These are phyloP conservation scores for Pholiota conissans DNA, from an alignment of 768 basidiomycete species.

Conservation along the genomic window DNA sequence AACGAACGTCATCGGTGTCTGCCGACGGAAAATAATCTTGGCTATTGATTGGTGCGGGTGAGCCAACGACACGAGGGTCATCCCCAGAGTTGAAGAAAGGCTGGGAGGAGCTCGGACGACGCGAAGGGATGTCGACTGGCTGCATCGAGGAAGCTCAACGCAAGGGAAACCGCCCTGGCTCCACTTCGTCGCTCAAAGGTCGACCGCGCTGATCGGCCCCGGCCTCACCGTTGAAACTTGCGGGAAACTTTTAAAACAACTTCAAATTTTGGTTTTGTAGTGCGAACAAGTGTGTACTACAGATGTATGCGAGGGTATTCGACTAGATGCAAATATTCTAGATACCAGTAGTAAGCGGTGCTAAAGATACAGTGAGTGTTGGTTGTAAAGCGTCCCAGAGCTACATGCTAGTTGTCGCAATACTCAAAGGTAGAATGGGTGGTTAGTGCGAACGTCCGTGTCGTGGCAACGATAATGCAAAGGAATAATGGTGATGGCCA, in stretches of 20 bases:
- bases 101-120: slow-evolving; percentile 1
- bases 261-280: slow-evolving; percentile 1
- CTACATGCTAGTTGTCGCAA: slow-evolving; percentile 1
- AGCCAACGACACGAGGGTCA: slow-evolving; percentile 11
- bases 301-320: slow-evolving; percentile 3
- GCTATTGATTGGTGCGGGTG: slow-evolving; percentile 9
- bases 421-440: neutral
- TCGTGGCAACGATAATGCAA: slow-evolving; percentile 8
- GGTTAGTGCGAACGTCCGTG: slow-evolving; percentile 13
- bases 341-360: slow-evolving; percentile 1
- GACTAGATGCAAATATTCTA: slow-evolving; percentile 11
- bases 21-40: neutral
- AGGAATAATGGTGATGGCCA: slow-evolving; percentile 8
- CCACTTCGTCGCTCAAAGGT: neutral
- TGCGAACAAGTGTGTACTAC: slow-evolving; percentile 7
- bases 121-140: slow-evolving; percentile 14
- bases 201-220: too few species aligned
- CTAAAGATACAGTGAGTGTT: slow-evolving; percentile 20
- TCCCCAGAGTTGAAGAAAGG: slow-evolving; percentile 6
- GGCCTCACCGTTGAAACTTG: too few species aligned
- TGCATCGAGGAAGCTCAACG: slow-evolving; percentile 6
- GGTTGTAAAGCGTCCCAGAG: slow-evolving; percentile 10
- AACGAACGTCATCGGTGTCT: neutral
- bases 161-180: neutral
- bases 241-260: neutral